phyloP scores from a whole-genome alignment of 768 basidiomycete genomes.

The Kwoniella newhampshirensis region DNA sequence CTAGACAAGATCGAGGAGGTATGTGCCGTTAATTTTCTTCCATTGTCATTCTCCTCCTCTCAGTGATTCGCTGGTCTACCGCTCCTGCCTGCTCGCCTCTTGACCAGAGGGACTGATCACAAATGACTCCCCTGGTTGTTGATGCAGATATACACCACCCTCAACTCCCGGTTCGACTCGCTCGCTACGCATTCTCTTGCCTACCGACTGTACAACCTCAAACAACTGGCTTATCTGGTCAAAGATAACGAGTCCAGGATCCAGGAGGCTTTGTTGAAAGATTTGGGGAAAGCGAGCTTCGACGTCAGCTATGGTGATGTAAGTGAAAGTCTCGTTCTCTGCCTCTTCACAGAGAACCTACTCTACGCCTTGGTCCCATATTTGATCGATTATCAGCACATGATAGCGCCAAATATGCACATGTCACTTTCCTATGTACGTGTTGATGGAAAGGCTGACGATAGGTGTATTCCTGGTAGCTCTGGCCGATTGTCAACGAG shows the following conservation, averaged over 20 bases:
- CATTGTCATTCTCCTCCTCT: no score
- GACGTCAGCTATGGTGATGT: constrained; percentile 44
- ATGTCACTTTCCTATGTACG: no score
- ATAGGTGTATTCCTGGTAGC: constrained; percentile 13
- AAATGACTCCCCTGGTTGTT: no score
- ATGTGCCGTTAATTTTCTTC: neutral
- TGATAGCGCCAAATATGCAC: no score
- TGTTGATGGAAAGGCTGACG: neutral
- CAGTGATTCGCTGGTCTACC: no score
- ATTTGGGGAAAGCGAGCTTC: constrained; percentile 43
- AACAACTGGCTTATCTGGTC: constrained; percentile 51
- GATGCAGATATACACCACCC: constrained; percentile 26
- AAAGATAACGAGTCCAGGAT: constrained; percentile 48
- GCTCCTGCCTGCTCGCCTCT: no score
- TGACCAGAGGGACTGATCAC: no score
- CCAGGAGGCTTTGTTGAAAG: constrained; percentile 34
- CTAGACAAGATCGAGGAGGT: constrained; percentile 13
- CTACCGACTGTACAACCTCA: constrained; percentile 49
- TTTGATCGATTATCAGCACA: no score
- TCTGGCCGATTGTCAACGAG: constrained; percentile 40
- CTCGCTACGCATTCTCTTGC: constrained; percentile 30
- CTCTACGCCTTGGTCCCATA: no score
- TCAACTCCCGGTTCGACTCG: constrained; percentile 31
- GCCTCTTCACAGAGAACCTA: no score
- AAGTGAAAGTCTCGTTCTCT: constrained; percentile 9